Evolutionary conservation across 2,329 filamentous ascomycete genomes (phyloP).

Genomic region (Stachybotrys chlorohalonatus): DNA sequence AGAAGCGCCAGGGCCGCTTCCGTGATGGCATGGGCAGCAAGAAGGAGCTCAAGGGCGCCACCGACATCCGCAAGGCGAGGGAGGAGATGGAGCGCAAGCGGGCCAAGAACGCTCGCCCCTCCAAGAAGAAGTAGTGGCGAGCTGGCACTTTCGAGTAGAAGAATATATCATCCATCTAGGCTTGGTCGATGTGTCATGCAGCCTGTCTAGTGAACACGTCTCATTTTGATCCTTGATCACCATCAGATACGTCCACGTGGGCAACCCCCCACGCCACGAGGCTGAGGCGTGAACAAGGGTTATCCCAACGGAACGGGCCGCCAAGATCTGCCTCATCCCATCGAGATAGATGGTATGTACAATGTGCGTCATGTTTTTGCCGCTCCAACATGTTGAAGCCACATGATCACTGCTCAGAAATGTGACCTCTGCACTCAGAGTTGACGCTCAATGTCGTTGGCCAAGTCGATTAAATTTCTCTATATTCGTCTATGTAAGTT

Average conservation of each 20-base stretch:
- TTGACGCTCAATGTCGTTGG: not conserved
- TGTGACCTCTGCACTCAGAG: not conserved
- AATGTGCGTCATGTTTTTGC: no score
- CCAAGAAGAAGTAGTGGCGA: conserved; percentile 41
- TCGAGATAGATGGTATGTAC: no score
- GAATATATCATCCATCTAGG: not conserved
- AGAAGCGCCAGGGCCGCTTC: conserved; percentile 71
- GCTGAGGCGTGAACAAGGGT: no score
- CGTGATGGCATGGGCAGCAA: conserved; percentile 64
- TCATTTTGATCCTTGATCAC: not conserved
- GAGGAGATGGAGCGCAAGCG: conserved; percentile 65
- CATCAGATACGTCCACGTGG: not conserved
- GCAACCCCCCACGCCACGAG: no score
- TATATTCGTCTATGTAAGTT: not conserved
- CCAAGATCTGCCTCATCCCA: no score
- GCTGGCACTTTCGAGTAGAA: not conserved
- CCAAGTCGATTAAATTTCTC: not conserved
- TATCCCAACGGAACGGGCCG: no score
- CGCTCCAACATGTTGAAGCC: no score
- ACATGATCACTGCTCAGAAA: no score
- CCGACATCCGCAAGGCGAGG: conserved; percentile 79
- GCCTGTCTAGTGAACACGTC: not conserved
- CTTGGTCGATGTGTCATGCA: not conserved
- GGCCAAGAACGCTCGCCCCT: conserved; percentile 82
- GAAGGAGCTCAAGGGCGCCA: conserved; percentile 68